Conservation (phyloP, 2,329 filamentous ascomycete species). For the Lojkania enalia region DNA sequence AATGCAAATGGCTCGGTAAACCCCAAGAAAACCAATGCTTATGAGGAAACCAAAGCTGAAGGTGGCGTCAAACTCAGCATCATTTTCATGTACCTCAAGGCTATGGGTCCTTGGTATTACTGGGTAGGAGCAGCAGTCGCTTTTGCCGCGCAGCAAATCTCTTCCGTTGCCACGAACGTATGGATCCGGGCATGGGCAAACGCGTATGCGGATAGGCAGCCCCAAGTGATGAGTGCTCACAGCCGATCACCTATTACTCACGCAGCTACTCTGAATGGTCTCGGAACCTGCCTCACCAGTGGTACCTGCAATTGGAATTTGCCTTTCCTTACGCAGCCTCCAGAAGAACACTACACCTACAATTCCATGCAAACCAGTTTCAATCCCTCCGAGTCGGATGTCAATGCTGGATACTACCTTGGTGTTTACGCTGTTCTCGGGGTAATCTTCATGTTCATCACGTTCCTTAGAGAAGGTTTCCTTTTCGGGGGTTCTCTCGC, state of each 20-base stretch:
- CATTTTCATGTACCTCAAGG: constrained; percentile 78
- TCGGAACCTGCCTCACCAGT: constrained; percentile 53
- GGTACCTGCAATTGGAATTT: constrained; percentile 55
- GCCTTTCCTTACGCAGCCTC: constrained; percentile 31
- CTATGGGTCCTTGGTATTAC: constrained; percentile 98
- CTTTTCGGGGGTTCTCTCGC: constrained; percentile 90
- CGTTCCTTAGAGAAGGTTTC: constrained; percentile 80
- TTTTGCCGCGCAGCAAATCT: constrained; percentile 81
- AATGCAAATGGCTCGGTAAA: constrained; percentile 46
- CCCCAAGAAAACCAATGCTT: constrained; percentile 37
- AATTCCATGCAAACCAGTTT: constrained; percentile 48
- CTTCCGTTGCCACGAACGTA: constrained; percentile 83
- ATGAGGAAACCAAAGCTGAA: constrained; percentile 73
- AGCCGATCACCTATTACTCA: constrained; percentile 49
- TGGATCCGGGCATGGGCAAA: constrained; percentile 98
- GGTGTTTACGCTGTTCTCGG: constrained; percentile 80
- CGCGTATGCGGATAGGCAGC: constrained; percentile 67
- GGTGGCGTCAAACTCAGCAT: constrained; percentile 89
- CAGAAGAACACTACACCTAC: constrained; percentile 37
- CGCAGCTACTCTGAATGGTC: constrained; percentile 46
- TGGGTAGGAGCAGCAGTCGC: constrained; percentile 77
- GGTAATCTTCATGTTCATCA: constrained; percentile 74
- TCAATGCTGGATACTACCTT: constrained; percentile 84
- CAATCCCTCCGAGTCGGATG: constrained; percentile 52
- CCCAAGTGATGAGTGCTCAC: constrained; percentile 32